Base-by-base conservation (phyloP, 1,284 basidiomycete species). In the Trichosporon coremiiforme region DNA sequence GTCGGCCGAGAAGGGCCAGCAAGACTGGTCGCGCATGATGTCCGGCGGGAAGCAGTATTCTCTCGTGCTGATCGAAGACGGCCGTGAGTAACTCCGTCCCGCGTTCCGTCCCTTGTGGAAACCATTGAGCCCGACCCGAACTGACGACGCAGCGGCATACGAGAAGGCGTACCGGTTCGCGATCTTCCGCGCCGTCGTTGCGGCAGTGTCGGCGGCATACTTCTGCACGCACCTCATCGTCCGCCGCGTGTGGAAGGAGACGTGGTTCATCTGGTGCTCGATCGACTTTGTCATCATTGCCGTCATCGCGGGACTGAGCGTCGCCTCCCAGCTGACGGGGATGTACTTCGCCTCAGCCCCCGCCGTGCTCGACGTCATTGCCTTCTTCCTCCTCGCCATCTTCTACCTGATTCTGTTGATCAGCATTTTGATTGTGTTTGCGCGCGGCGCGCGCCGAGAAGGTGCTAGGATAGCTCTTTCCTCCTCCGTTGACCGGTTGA, bases 371-470 rank as follows among this genome's bases (percentile, higher is more conserved):
- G 57, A 62, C 29, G 15, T 62, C 57, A 31, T 62, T 31, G 29
- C 57, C 15, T 62, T 62, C 15, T 62, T 62, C 57, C 29, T 62
- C 29, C 57, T 62, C 57, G 57, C 57, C 31, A 35, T 62, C 57
- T 62, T 62, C 57, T 62, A 62, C 57, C 15, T 33, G 29, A 22
- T 62, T 12, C 57, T 62, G 31, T 12, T 62, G 29, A 29, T 33
- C 15, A 13, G 10, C 7, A 62, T 62, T 15, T 15, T 62, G 6
- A 17, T 62, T 15, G 57, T 33, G 57, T n/a, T 62, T 5, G 31
- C 12, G 57, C 57, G 57, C 31, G 57, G 57, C 17, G 57, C 31
- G 4, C 57, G 57, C 29, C 29, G 13, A 31, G 57, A 62, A n/a
- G 57, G 57, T 1, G 5, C n/a, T 31, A 62, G 17, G 31, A n/a